Conservation (phyloP, 1,284 basidiomycete genomes). For the Irpex lacteus region DNA sequence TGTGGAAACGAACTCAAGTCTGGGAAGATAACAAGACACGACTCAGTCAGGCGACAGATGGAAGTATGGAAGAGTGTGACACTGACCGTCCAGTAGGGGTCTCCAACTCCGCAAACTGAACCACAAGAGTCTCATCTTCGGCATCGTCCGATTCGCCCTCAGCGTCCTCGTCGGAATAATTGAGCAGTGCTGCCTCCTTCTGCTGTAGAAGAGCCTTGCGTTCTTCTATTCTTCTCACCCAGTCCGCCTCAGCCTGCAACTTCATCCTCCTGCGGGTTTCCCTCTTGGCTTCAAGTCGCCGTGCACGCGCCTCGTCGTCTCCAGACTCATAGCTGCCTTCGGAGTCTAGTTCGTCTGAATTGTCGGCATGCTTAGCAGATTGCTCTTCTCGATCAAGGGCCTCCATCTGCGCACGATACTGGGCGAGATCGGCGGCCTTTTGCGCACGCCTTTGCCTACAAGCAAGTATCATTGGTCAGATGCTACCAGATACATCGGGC, state of each 20-base stretch:
- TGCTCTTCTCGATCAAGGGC: slow-evolving; percentile 18
- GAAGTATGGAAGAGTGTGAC: not conserved
- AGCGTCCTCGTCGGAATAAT: slow-evolving; percentile 22
- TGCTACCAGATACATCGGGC: not conserved
- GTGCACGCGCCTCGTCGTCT: slow-evolving; percentile 14
- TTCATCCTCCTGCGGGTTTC: not conserved
- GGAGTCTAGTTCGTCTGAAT: slow-evolving; percentile 23
- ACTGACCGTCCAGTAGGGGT: slow-evolving; percentile 55
- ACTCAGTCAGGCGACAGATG: slow-evolving; percentile 1
- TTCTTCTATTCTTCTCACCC: slow-evolving; percentile 22
- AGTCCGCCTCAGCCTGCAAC: slow-evolving; percentile 16
- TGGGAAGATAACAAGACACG: slow-evolving; percentile 22
- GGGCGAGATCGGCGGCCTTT: slow-evolving; percentile 18
- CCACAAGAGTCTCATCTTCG: slow-evolving; percentile 18
- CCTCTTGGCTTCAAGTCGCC: slow-evolving; percentile 10
- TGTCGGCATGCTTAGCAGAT: slow-evolving; percentile 11
- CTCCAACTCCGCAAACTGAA: slow-evolving; percentile 52
- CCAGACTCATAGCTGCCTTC: slow-evolving; percentile 24
- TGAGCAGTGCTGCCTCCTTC: slow-evolving; percentile 14
- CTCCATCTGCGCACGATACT: slow-evolving; percentile 31
- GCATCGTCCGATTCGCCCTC: slow-evolving; percentile 22
- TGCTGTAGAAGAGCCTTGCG: slow-evolving; percentile 8
- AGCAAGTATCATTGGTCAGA: slow-evolving; percentile 5
- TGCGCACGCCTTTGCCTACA: slow-evolving; percentile 44
- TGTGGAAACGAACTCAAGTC: slow-evolving; percentile 54